A percentile compares a stretch with the other conserved stretches of the same genome.
Evolutionary conservation across 140 eudicot species (phyloP).

Genomic region (Artemisia princeps): DNA sequence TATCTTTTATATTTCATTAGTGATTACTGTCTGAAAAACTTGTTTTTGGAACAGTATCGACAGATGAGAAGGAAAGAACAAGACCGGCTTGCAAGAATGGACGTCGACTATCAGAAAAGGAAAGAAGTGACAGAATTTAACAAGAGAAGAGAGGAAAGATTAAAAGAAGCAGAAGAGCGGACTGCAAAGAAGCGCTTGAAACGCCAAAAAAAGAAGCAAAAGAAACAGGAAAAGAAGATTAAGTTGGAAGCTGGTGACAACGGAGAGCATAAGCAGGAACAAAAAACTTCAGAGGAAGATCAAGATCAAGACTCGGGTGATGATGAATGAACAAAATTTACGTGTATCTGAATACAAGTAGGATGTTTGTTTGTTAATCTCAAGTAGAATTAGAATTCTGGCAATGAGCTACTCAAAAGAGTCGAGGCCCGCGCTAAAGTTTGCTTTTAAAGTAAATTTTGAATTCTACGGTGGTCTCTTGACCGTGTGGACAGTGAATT

Average conservation of each 20-base stretch:
- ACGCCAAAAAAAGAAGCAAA: slow-evolving; percentile 61
- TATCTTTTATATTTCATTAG: background rate
- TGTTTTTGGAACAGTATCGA: slow-evolving; percentile 47
- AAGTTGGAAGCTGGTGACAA: slow-evolving; percentile 41
- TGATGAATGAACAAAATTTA: slow-evolving; percentile 25
- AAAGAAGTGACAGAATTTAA: slow-evolving; percentile 74
- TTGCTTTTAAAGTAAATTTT: background rate
- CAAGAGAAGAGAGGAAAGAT: slow-evolving; percentile 65
- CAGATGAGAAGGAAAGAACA: slow-evolving; percentile 90
- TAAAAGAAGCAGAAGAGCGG: slow-evolving; percentile 80
- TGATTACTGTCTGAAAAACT: background rate
- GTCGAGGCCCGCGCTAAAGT: background rate
- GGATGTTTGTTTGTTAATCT: slow-evolving; percentile 2
- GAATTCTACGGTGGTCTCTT: background rate
- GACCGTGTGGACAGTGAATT: background rate
- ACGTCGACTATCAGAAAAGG: slow-evolving; percentile 65
- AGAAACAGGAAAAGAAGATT: slow-evolving; percentile 45
- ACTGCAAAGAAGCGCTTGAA: slow-evolving; percentile 85
- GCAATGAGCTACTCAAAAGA: slow-evolving; percentile 9
- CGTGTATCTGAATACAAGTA: slow-evolving; percentile 17
- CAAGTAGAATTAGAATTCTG: slow-evolving; percentile 8
- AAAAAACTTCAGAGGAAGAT: slow-evolving; percentile 51
- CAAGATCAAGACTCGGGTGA: slow-evolving; percentile 44
- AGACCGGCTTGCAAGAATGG: slow-evolving; percentile 88
- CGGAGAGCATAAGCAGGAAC: slow-evolving; percentile 41